phyloP scores from a whole-genome alignment of 345 rosid genomes.

The Populus davidiana region DNA sequence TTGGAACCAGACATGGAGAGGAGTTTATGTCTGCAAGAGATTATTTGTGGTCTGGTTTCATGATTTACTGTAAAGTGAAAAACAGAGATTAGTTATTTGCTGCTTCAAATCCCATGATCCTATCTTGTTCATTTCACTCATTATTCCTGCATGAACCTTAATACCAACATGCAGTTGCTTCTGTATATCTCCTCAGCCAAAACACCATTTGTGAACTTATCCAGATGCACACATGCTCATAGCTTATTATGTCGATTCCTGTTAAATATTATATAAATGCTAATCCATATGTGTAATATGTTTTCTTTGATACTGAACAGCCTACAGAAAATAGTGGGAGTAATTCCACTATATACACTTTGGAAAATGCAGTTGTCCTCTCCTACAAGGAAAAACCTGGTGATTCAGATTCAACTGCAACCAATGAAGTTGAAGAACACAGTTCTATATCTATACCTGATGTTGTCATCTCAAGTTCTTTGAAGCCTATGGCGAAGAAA shows the following conservation, averaged over 20 bases:
- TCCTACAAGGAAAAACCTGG: constrained; percentile 14
- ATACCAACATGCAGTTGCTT: neutral
- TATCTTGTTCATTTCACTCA: too few relatives aligned
- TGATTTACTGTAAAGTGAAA: neutral
- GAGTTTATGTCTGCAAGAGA: neutral
- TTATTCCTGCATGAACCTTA: neutral
- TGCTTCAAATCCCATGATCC: neutral
- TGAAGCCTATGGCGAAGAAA: constrained; percentile 16
- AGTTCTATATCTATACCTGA: constrained; percentile 34
- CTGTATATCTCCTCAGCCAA: neutral
- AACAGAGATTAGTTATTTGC: neutral
- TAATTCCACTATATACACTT: constrained; percentile 10
- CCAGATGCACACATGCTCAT: neutral
- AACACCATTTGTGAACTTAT: neutral
- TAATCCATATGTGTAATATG: neutral
- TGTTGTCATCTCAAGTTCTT: constrained; percentile 27
- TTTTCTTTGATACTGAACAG: constrained; percentile 30
- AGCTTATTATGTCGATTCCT: neutral
- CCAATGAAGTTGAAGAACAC: constrained; percentile 37
- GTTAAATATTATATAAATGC: neutral
- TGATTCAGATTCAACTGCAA: constrained; percentile 21
- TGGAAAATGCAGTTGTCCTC: constrained; percentile 6
- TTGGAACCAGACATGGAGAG: neutral
- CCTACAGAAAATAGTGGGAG: constrained; percentile 24
- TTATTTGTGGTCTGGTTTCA: neutral